Conservation (phyloP, 1,284 basidiomycete genomes). For the Ustilago esculenta region DNA sequence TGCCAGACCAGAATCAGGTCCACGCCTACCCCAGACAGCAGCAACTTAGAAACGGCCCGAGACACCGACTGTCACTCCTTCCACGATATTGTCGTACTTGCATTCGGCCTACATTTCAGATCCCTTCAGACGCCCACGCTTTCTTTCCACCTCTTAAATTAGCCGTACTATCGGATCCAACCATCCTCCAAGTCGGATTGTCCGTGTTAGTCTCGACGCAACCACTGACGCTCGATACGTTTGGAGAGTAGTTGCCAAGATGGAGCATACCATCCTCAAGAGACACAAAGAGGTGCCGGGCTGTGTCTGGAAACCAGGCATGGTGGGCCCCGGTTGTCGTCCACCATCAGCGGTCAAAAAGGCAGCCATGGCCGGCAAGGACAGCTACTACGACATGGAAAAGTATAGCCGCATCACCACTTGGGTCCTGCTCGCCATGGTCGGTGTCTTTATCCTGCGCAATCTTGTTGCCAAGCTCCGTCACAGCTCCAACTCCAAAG, state of each 20-base stretch:
- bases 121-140: too few relatives aligned
- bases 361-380: constrained; percentile 43
- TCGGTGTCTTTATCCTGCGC: constrained; percentile 29
- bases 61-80: too few relatives aligned
- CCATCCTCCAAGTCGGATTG: background rate
- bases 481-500: constrained; percentile 2
- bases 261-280: constrained; percentile 25
- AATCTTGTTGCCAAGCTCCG: constrained; percentile 17
- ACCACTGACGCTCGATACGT: too few relatives aligned
- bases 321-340: constrained; percentile 42
- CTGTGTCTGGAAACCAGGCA: constrained; percentile 45
- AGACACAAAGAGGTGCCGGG: constrained; percentile 40
- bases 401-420: constrained; percentile 89
- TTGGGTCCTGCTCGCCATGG: constrained; percentile 32
- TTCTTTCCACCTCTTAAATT: too few relatives aligned
- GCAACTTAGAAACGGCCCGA: constrained; percentile 3
- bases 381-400: constrained; percentile 76
- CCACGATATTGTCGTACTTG: too few relatives aligned
- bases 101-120: too few relatives aligned
- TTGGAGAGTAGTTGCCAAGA: background rate
- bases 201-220: too few relatives aligned
- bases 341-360: constrained; percentile 36
- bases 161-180: too few relatives aligned
- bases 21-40: background rate
- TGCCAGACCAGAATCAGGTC: constrained; percentile 4